Evolutionary conservation across 257 asterid genomes (phyloP).

Genomic region (Nicotiana tabacum): DNA sequence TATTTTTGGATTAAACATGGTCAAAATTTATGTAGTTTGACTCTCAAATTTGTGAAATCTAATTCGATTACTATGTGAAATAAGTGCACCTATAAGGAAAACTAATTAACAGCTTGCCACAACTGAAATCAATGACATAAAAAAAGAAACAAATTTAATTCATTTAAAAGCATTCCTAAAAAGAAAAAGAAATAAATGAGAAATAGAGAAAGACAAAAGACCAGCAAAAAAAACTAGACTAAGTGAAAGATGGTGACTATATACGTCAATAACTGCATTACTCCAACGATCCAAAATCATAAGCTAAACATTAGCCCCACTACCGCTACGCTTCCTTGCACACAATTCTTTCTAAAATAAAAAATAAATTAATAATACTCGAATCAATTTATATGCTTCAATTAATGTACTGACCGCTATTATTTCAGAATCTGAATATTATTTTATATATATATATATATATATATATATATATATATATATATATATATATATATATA

Average conservation of each 20-base stretch:
- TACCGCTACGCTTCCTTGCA: background rate
- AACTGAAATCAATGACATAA: background rate
- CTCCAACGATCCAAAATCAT: slow-evolving; percentile 15
- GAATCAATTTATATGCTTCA: no score
- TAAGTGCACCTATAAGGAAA: background rate
- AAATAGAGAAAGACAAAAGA: background rate
- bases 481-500: no score
- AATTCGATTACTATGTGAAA: background rate
- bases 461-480: no score
- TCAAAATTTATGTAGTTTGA: no score
- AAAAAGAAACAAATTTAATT: background rate
- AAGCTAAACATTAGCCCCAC: background rate
- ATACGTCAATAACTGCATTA: slow-evolving; percentile 42
- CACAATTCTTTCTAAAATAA: background rate
- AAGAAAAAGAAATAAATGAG: background rate
- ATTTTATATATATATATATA: no score
- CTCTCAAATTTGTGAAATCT: no score
- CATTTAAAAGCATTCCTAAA: background rate
- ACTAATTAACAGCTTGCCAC: background rate
- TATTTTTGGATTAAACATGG: no score
- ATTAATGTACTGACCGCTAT: no score
- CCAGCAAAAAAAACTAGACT: background rate
- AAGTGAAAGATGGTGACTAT: slow-evolving; percentile 24
- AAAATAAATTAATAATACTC: no score
- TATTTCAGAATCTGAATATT: no score